Percentiles rank a stretch among this genome's conserved stretches.
These are phyloP conservation scores for Diaporthe vexans DNA, from an alignment of 2,329 filamentous ascomycete genomes.

Conservation along the genomic window DNA sequence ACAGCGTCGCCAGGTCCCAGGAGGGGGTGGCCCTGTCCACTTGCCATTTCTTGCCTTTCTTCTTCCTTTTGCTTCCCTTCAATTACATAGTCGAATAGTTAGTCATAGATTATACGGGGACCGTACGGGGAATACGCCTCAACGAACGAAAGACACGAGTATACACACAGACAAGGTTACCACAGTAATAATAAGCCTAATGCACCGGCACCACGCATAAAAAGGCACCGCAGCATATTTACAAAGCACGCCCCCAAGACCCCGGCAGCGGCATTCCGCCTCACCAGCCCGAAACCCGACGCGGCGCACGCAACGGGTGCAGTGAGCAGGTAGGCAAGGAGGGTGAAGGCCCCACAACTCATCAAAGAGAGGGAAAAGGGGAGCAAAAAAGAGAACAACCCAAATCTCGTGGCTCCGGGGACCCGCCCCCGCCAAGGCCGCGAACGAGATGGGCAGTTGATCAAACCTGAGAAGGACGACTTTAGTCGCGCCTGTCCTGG, in stretches of 20 bases:
- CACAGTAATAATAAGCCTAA: neutral
- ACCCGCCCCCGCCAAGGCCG: conserved; percentile 28
- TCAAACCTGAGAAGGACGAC: neutral
- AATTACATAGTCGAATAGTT: neutral
- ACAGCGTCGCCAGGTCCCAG: neutral
- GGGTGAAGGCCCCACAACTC: conserved; percentile 19
- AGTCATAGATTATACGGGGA: neutral
- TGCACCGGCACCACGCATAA: neutral
- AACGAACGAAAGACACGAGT: neutral
- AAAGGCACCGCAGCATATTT: neutral
- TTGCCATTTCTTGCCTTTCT: neutral
- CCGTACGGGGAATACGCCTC: neutral
- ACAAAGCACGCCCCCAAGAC: neutral
- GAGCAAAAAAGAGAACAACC: neutral
- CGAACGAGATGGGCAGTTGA: conserved; percentile 17
- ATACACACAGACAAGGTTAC: neutral
- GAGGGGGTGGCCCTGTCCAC: conserved; percentile 3
- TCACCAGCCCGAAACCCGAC: conserved; percentile 9
- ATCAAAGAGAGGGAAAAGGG: conserved; percentile 33
- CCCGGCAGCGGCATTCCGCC: neutral
- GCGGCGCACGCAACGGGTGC: conserved; percentile 15
- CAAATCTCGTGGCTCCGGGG: conserved; percentile 32
- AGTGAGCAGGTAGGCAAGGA: too few relatives aligned
- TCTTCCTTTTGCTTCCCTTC: neutral
- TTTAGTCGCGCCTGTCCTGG: neutral